Base-by-base conservation (phyloP, 2,329 filamentous ascomycete genomes). In the Trichoderma atroviride region DNA sequence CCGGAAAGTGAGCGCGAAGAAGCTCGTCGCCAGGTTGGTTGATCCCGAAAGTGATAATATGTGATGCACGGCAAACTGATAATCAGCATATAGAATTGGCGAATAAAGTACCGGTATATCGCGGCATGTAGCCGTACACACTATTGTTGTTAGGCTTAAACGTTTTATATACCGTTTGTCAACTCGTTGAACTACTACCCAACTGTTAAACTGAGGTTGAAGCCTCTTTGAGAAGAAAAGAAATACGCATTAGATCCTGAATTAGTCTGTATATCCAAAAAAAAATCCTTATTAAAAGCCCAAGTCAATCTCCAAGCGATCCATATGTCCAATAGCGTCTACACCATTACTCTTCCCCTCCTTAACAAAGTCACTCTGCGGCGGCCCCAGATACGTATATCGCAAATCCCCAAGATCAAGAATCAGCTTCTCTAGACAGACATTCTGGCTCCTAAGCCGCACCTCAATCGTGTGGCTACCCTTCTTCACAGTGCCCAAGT, bases 381-480 rank as follows among this genome's bases (percentile, higher is more conserved):
- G 77, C 6, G 79, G 80, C 0, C 80, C 79, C 0, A 81, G 73
- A 59, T 81, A 81, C 50, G 78, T 80, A 24, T 74, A 75, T 61
- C 73, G 74, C 35, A 80, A 61, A 47, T 76, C 76, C 2, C 76
- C 75, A 14, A 78, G 70, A 53, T 81, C 77, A 24, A 81, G 57
- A 19, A 78, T 74, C 33, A 81, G 70, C 74, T 80, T 81, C 71
- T 81, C 80, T 33, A 81, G 68, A 56, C 79, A 76, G 19, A 81
- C 71, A 69, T 80, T 80, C 0, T 76, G 72, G 43, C 78, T 79
- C 1, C 75, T 72, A 52, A 76, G 72, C 69, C 78, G 58, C 1
- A 77, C 74, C 16, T 76, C 74, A 6, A 81, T 65, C 0, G 70
- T 73, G 62, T 81, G 79, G 19, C 60, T 56, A 0, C 80, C 80